phyloP scores from a whole-genome alignment of 108 stramenopile species.

The Craspedostauros australis region DNA sequence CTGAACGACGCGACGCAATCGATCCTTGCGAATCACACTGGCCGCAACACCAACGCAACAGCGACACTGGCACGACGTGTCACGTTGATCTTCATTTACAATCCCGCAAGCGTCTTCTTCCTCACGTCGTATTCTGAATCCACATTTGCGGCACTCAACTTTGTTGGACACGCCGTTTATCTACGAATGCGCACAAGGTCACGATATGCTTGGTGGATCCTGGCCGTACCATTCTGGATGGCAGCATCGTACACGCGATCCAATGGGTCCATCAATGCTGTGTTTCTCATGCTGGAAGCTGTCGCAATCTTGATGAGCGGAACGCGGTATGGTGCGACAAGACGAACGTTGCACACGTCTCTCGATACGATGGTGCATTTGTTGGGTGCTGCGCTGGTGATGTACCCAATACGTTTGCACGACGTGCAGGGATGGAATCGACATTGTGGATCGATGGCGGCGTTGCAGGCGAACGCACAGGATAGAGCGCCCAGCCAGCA shows the following conservation, averaged over 20 bases:
- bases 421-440: constrained; percentile 42
- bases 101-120: constrained; percentile 85
- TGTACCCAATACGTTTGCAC: constrained; percentile 44
- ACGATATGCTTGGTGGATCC: constrained; percentile 1
- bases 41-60: not conserved
- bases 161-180: constrained; percentile 34
- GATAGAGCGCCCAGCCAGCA: not conserved
- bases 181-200: not conserved
- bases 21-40: not conserved
- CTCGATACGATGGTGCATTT: constrained; percentile 2
- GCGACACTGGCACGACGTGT: constrained; percentile 15
- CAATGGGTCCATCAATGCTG: constrained; percentile 62
- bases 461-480: not conserved
- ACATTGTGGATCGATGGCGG: constrained; percentile 40
- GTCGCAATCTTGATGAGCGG: constrained; percentile 1
- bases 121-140: constrained; percentile 76
- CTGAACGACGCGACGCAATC: constrained; percentile 50
- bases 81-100: constrained; percentile 47
- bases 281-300: constrained; percentile 51
- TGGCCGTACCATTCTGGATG: constrained; percentile 30
- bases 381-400: constrained; percentile 28
- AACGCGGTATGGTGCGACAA: too few relatives aligned
- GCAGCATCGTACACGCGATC: constrained; percentile 67
- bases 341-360: too few relatives aligned
- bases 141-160: constrained; percentile 55